Evolutionary conservation across 495 filamentous ascomycete genomes (phyloP).

Genomic region (Aspergillus carlsbadensis): DNA sequence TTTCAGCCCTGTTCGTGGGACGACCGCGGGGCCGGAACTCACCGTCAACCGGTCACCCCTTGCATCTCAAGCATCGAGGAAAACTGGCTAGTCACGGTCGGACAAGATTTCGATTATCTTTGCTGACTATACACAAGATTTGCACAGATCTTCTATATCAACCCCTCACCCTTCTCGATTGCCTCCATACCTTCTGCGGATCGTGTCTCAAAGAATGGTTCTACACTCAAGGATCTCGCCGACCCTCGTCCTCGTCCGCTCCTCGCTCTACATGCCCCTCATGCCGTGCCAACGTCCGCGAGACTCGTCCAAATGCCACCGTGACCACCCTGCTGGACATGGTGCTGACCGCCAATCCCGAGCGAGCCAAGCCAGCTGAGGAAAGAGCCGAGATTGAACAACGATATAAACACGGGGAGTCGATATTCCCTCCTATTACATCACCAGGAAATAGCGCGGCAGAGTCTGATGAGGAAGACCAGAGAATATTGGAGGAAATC

Average conservation of each 20-base stretch:
- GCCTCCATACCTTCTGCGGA: conserved; percentile 95
- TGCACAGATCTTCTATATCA: conserved; percentile 96
- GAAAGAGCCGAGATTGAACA: conserved; percentile 71
- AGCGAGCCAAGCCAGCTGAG: conserved; percentile 56
- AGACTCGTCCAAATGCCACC: conserved; percentile 75
- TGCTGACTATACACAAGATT: conserved; percentile 58
- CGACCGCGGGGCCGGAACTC: conserved; percentile 8
- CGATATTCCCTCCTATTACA: conserved; percentile 46
- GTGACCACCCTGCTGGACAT: conserved; percentile 22
- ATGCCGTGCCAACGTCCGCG: conserved; percentile 81
- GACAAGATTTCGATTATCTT: background rate
- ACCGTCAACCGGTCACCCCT: conserved; percentile 4
- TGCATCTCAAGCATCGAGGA: conserved; percentile 5
- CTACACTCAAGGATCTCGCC: conserved; percentile 53
- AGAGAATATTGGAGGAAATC: conserved; percentile 67
- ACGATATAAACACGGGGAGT: conserved; percentile 75
- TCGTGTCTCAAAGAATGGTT: conserved; percentile 97
- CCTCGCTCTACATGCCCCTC: conserved; percentile 82
- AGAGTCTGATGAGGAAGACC: conserved; percentile 60
- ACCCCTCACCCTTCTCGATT: conserved; percentile 93
- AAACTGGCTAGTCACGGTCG: background rate
- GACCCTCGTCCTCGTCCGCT: conserved; percentile 41
- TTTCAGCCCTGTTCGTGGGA: background rate
- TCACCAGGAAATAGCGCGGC: conserved; percentile 21
- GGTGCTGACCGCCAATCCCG: conserved; percentile 71